phyloP scores from a whole-genome alignment of 164 flowering plant species.

The Vitis vinifera region ASM3070453v1 NC_081815.1:17040001-17040500 shows the following conservation, averaged over 20 bases:
- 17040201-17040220: conserved; percentile 31
- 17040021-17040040: neutral
- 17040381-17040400: conserved; percentile 46
- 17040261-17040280: too few relatives aligned
- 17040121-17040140: conserved; percentile 81
- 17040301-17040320: neutral
- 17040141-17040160: conserved; percentile 30
- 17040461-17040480: neutral
- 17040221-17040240: conserved; percentile 30
- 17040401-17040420: neutral
- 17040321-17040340: conserved; percentile 42
- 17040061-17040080: neutral
- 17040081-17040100: conserved; percentile 1
- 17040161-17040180: conserved; percentile 58
- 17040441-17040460: too few relatives aligned
- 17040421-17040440: neutral
- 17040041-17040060: neutral
- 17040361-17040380: conserved; percentile 42
- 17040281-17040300: too few relatives aligned
- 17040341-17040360: conserved; percentile 35
- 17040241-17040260: too few relatives aligned
- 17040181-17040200: conserved; percentile 88
- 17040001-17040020: neutral
- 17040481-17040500: neutral
- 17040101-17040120: conserved; percentile 79